Base-by-base conservation (phyloP, 371 early-diverging fungal species). In the Coelomomyces lativittatus region DNA sequence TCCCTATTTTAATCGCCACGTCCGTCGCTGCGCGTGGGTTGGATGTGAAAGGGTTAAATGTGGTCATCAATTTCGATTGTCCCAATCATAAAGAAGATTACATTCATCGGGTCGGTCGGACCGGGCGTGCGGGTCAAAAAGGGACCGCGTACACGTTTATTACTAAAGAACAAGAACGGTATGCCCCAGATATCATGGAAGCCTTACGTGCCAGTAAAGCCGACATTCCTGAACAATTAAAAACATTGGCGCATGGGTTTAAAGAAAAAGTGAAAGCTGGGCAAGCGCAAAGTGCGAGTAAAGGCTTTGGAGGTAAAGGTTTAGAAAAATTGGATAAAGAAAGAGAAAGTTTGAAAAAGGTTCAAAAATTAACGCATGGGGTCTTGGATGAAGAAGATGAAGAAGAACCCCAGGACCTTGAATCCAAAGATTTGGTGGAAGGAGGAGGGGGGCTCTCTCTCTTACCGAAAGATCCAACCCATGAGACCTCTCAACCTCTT, bases 1-100 rank as follows among this genome's bases (percentile, higher is more conserved):
- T 78, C 32, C 82, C 80, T 44, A 78, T 97, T 34, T 62, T 99
- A 43, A 86, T 98, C 61, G 97, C 98, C 2, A 99, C 99, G 0
- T 91, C 91, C n/a, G 91, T 99, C 3, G 98, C 96, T n/a, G 92
- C 98, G 1, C 85, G 99, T 56, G 99, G 99, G 19, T 61, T 99
- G 39, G 99, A 99, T 62, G 97, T 99, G 31, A 91, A 95, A 54
- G 82, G 87, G 17, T 71, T 97, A 3, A 91, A 85, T 30, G 59
- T 91, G 11, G 97, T 99, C 1, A 75, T 98, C 47, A 98, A 99
- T 56, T 98, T 85, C 54, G 99, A 98, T 50, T 87, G 91, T 52
- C 97, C 99, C 4, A 91, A 97, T 60, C 91, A 91, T 55, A 81
- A 88, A 80, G 97, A 98, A 59, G 95, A 95, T 53, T 88, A 91